These are phyloP conservation scores for Saccharomyces jurei DNA, from an alignment of 805 yeast species.

Conservation along the genomic window DNA sequence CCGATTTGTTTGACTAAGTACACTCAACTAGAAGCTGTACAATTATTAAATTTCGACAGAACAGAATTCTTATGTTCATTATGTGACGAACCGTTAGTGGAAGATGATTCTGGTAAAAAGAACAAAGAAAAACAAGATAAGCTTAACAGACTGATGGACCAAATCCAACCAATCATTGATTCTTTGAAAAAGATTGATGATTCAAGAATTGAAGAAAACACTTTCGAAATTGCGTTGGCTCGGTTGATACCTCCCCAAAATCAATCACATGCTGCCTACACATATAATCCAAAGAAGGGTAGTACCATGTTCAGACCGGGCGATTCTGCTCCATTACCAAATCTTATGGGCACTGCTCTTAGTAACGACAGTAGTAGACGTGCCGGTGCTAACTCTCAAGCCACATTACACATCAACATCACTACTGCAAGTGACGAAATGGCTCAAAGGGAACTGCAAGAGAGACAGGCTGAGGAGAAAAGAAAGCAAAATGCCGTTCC, in stretches of 20 bases:
- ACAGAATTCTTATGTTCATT: conserved; percentile 77
- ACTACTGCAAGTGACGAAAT: conserved; percentile 79
- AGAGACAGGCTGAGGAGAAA: conserved; percentile 59
- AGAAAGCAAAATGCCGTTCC: conserved; percentile 91
- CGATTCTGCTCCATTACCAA: conserved; percentile 21
- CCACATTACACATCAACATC: conserved; percentile 83
- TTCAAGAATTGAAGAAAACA: conserved; percentile 72
- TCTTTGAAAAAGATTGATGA: conserved; percentile 78
- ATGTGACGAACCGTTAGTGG: conserved; percentile 69
- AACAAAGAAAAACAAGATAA: conserved; percentile 74
- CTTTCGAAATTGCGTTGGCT: conserved; percentile 77
- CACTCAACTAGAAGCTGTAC: conserved; percentile 80
- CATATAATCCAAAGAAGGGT: conserved; percentile 45
- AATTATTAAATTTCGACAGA: conserved; percentile 69
- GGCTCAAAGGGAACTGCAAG: conserved; percentile 54
- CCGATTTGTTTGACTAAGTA: conserved; percentile 76
- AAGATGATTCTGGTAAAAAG: conserved; percentile 81
- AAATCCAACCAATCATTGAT: conserved; percentile 79
- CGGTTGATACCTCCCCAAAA: conserved; percentile 81
- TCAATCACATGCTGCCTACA: conserved; percentile 57
- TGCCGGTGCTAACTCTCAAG: conserved; percentile 61
- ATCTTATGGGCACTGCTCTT: conserved; percentile 23
- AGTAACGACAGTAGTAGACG: conserved; percentile 37
- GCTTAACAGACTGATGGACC: conserved; percentile 77
- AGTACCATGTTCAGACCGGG: conserved; percentile 38